Conservation (phyloP, 495 filamentous ascomycete genomes). For the Hypoxylon intermedium region DNA sequence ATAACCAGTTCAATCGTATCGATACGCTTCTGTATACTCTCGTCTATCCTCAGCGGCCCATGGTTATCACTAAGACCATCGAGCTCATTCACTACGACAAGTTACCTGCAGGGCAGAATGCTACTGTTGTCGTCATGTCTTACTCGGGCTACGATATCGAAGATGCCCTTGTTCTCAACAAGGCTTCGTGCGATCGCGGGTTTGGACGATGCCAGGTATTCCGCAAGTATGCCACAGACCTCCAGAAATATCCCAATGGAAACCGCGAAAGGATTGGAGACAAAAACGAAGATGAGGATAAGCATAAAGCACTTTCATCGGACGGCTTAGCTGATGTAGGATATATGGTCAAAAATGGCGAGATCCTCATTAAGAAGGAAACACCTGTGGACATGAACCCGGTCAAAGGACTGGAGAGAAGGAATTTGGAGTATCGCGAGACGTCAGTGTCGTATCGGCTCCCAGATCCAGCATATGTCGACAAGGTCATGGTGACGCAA, state of each 20-base stretch:
- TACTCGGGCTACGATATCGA: constrained; percentile 99
- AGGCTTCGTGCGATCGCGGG: constrained; percentile 89
- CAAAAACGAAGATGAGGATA: constrained; percentile 67
- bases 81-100: constrained; percentile 98
- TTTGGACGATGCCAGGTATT: constrained; percentile 97
- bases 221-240: constrained; percentile 78
- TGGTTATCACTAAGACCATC: constrained; percentile 96
- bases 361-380: constrained; percentile 88
- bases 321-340: constrained; percentile 90
- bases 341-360: constrained; percentile 70
- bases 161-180: constrained; percentile 96
- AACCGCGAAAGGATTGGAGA: constrained; percentile 74
- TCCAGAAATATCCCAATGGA: constrained; percentile 83
- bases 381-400: constrained; percentile 74
- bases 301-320: constrained; percentile 73
- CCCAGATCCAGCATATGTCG: constrained; percentile 83
- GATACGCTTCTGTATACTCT: constrained; percentile 95
- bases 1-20: constrained; percentile 95
- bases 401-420: constrained; percentile 68
- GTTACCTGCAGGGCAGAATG: constrained; percentile 94
- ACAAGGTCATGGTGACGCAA: constrained; percentile 89
- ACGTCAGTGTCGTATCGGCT: constrained; percentile 82
- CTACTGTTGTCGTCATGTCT: constrained; percentile 97
- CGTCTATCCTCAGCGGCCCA: constrained; percentile 96
- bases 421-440: constrained; percentile 67